Percentiles rank a stretch among this genome's conserved stretches.
Evolutionary conservation across 306 rosid genomes (phyloP).

Genomic region (Vigna trinervia): DNA sequence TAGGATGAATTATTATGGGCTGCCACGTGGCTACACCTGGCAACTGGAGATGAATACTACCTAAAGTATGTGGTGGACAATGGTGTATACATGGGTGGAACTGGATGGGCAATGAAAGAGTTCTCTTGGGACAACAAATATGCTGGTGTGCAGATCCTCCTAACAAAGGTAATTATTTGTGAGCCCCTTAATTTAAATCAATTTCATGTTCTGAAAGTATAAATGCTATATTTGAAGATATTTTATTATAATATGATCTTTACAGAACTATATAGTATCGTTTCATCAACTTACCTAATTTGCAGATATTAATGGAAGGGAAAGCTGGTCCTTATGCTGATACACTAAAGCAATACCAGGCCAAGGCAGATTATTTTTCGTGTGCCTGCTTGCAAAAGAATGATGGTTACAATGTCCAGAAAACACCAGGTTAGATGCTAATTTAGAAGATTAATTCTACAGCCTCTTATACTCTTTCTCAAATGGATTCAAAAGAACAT

Average conservation of each 20-base stretch:
- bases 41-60: conserved; percentile 77
- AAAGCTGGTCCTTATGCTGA: conserved; percentile 62
- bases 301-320: conserved; percentile 77
- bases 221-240: background rate
- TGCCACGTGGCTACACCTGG: conserved; percentile 79
- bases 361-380: conserved; percentile 85
- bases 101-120: conserved; percentile 83
- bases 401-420: conserved; percentile 73
- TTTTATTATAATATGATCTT: background rate
- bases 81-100: conserved; percentile 81
- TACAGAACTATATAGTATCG: background rate
- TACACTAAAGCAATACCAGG: conserved; percentile 78
- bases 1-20: conserved; percentile 97
- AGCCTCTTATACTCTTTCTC: background rate
- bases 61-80: conserved; percentile 78
- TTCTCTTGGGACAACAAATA: conserved; percentile 97
- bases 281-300: conserved; percentile 21
- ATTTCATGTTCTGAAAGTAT: background rate
- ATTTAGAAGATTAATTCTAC: background rate
- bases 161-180: conserved; percentile 67
- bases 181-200: background rate
- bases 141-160: conserved; percentile 83
- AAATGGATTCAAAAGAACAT: conserved; percentile 1
- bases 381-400: conserved; percentile 88
- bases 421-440: conserved; percentile 68